A percentile compares a stretch with the other conserved stretches of the same genome.
These are phyloP conservation scores for Arabis alpina DNA, from an alignment of 345 rosid species.

Conservation along the genomic window DNA sequence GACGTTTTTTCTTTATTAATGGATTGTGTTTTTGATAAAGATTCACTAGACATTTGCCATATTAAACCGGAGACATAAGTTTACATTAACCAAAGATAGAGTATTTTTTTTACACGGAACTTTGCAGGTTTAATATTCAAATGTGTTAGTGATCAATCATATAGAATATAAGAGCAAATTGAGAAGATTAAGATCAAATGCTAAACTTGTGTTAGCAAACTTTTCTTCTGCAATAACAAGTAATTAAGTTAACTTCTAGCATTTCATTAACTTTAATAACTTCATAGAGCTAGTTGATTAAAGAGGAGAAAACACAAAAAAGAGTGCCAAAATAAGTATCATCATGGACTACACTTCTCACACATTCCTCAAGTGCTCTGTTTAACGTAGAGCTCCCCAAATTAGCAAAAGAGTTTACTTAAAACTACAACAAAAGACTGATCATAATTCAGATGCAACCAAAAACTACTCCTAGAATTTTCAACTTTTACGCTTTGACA, in stretches of 20 bases:
- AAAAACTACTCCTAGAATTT: background rate
- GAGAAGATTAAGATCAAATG: conserved; percentile 61
- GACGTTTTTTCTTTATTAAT: background rate
- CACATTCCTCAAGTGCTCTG: background rate
- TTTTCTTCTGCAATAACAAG: background rate
- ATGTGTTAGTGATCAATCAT: too few species aligned
- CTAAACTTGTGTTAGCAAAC: conserved; percentile 6
- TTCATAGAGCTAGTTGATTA: background rate
- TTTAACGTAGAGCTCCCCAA: background rate
- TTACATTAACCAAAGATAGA: too few species aligned
- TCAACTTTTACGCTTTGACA: background rate
- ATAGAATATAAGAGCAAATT: too few species aligned
- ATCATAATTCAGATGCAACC: background rate
- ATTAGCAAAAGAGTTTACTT: conserved; percentile 6
- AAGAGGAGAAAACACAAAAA: too few species aligned
- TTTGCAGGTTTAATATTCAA: too few species aligned
- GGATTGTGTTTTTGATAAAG: background rate
- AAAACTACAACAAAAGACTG: background rate
- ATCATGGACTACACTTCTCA: background rate
- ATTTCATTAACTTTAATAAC: background rate
- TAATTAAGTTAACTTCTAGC: background rate
- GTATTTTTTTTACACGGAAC: too few species aligned
- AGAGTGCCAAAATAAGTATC: background rate
- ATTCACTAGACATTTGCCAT: too few species aligned
- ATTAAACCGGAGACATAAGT: background rate